phyloP scores from a whole-genome alignment of 2,329 filamentous ascomycete species.

The Macrophomina phaseolina region DNA sequence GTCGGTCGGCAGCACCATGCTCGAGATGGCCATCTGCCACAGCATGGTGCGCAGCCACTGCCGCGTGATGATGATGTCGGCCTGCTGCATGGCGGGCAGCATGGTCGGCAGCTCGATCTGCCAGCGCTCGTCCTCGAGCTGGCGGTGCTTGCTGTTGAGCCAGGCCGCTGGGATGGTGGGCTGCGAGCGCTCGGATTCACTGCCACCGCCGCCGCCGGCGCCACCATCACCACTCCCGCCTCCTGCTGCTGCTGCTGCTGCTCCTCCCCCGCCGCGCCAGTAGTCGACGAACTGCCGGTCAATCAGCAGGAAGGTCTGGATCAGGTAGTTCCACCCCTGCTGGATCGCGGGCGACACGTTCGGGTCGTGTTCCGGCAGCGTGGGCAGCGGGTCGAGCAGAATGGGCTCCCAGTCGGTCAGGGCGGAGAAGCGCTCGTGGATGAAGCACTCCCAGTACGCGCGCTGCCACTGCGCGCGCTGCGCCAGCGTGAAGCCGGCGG shows the following conservation, averaged over 20 bases:
- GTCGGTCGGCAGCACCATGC: constrained; percentile 44
- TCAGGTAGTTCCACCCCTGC: constrained; percentile 52
- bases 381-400: constrained; percentile 47
- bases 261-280: constrained; percentile 44
- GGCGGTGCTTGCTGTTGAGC: constrained; percentile 53
- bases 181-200: constrained; percentile 34
- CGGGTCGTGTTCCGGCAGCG: constrained; percentile 49
- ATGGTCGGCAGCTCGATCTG: constrained; percentile 40
- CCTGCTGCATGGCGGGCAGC: constrained; percentile 52
- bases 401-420: constrained; percentile 57
- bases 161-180: constrained; percentile 46
- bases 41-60: constrained; percentile 57
- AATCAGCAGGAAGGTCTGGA: constrained; percentile 52
- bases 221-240: too few relatives aligned
- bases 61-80: constrained; percentile 56
- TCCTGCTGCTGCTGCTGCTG: too few relatives aligned
- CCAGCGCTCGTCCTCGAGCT: constrained; percentile 49
- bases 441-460: constrained; percentile 62
- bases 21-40: constrained; percentile 58
- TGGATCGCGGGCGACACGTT: constrained; percentile 48
- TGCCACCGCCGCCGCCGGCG: too few relatives aligned
- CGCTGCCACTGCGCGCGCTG: constrained; percentile 54
- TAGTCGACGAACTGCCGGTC: constrained; percentile 52
- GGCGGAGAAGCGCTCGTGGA: constrained; percentile 63
- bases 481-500: constrained; percentile 37